Base-by-base conservation (phyloP, 495 filamentous ascomycete genomes). In the Aspergillus asperescens region DNA sequence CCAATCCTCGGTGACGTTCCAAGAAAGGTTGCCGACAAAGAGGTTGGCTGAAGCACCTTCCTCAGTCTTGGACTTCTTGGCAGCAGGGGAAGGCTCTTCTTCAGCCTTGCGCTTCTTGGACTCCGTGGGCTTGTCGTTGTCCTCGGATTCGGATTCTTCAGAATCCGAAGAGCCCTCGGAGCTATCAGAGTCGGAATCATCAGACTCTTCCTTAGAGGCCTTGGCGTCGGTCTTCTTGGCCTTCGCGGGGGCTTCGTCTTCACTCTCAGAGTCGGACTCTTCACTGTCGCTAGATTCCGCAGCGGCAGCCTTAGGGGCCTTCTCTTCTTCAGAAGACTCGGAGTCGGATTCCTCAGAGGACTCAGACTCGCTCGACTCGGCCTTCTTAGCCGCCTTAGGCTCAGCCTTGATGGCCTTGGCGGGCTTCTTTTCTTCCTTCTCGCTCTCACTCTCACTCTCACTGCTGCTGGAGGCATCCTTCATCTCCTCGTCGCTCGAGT, bases 81-180 rank as follows among this genome's bases (percentile, higher is more conserved):
- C 68, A 22, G 77, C 66, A 35, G 81, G 70, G 9, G 71, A 72
- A 41, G 81, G 72, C 54, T 83, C 84, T 44, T 84, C 75, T 41
- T 85, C 85, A 48, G 89, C 89, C 81, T 95, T 95, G 75, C 90
- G 90, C 82, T 95, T 94, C 83, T 93, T 94, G 58, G 80, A 77
- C 57, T 60, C 57, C 62, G 68, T 59, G 54, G 80, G 74, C 48
- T 73, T 65, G 46, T 77, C 72, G 47, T 62, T 67, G 31, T 77
- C 73, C 37, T 72, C 70, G 38, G 65, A 68, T 41, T 77, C 76
- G 41, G 78, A 77, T 63, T 83, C 78, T 39, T 57, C 57, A 58
- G 56, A 64, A 58, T 75, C 66, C 18, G 57, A 67, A 55, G 66
- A 66, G 47, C 68, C 47, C 55, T 66, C 45, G 10, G 38, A 25